These are phyloP conservation scores for Blastocladiella emersonii DNA, from an alignment of 371 early-diverging fungal species.

Conservation along the genomic window DNA sequence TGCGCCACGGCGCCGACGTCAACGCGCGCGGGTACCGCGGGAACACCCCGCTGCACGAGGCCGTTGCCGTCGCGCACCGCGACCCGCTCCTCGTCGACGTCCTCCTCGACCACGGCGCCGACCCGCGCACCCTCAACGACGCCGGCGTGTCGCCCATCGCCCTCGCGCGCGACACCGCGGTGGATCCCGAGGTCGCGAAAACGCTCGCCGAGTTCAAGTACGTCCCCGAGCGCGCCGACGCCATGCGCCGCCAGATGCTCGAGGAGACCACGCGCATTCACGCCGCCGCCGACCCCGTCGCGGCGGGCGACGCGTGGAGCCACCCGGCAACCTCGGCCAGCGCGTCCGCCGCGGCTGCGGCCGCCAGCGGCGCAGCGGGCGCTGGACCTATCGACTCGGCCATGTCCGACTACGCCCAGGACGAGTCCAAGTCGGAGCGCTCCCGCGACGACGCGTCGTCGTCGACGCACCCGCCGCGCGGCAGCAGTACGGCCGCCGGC, in stretches of 20 bases:
- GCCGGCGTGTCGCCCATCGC: background rate
- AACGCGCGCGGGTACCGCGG: background rate
- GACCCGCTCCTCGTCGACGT: background rate
- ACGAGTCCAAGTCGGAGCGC: background rate
- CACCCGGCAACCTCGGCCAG: no score
- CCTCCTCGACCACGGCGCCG: background rate
- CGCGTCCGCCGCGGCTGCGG: background rate
- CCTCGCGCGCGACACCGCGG: background rate
- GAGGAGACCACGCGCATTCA: background rate
- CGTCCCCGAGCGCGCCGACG: background rate
- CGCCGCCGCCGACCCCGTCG: background rate
- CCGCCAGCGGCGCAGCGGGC: background rate
- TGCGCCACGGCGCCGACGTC: slow-evolving; percentile 1
- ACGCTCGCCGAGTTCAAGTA: background rate
- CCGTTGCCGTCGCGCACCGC: background rate
- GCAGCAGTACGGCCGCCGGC: background rate
- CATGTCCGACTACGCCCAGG: background rate
- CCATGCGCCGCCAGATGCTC: background rate
- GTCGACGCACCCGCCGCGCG: background rate
- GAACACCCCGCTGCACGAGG: background rate
- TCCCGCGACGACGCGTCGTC: background rate
- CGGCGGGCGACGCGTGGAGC: background rate
- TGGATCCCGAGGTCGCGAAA: background rate
- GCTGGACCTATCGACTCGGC: background rate
- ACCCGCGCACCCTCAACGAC: background rate